Conservation (phyloP, 345 rosid genomes). For the Angophora floribunda region DNA sequence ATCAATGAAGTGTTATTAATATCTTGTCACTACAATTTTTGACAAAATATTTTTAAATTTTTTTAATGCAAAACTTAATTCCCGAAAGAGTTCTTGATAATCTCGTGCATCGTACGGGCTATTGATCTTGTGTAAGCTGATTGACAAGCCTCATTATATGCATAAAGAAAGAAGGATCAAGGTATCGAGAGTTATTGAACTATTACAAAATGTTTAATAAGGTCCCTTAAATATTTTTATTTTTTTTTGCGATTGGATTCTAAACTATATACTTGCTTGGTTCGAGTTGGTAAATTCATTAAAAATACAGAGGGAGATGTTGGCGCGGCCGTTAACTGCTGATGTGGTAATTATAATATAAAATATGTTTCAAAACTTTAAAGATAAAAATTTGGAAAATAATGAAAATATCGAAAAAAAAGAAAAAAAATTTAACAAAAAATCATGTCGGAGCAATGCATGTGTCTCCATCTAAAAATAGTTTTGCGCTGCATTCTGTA, state of each 20-base stretch:
- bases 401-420: not conserved
- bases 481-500: not conserved
- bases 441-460: not conserved
- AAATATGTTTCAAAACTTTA: not conserved
- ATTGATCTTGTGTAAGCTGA: not conserved
- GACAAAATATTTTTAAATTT: no score
- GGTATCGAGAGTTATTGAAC: not conserved
- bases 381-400: not conserved
- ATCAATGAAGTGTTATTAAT: not conserved
- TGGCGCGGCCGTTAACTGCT: not conserved
- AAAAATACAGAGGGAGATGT: not conserved
- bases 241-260: no score
- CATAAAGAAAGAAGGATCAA: not conserved
- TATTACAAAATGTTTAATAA: not conserved
- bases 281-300: not conserved
- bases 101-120: not conserved
- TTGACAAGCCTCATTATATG: not conserved
- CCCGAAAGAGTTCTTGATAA: not conserved
- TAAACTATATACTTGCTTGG: not conserved
- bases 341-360: not conserved
- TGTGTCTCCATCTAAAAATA: not conserved
- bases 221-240: not conserved
- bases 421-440: not conserved
- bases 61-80: rapidly evolving
- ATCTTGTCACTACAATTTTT: not conserved